phyloP scores from a whole-genome alignment of 129 eudicot species.

The Gnaphalium uliginosum region DNA sequence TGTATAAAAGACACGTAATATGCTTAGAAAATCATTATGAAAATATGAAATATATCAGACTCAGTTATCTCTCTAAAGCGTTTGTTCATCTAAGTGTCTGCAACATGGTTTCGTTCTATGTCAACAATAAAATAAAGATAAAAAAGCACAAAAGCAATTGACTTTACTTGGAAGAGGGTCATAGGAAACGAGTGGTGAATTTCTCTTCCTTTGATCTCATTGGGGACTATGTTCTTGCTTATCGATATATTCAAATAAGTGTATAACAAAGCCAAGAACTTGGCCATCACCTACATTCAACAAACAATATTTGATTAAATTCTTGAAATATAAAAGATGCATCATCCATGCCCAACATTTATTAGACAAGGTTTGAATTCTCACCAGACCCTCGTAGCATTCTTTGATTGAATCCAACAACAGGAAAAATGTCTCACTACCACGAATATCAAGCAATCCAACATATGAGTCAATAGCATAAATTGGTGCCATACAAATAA shows the following conservation, averaged over 20 bases:
- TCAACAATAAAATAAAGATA: neutral
- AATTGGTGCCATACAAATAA: slow-evolving; percentile 78
- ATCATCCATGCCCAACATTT: neutral
- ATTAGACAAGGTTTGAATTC: slow-evolving; percentile 12
- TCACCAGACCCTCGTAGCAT: slow-evolving; percentile 88
- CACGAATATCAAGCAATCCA: slow-evolving; percentile 71
- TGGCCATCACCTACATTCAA: slow-evolving; percentile 87
- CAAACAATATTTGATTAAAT: neutral
- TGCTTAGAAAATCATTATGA: too few relatives aligned
- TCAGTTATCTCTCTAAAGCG: too few relatives aligned
- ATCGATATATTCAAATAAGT: slow-evolving; percentile 94
- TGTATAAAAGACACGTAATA: too few relatives aligned
- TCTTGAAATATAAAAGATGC: neutral
- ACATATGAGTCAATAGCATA: slow-evolving; percentile 72
- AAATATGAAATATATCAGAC: too few relatives aligned
- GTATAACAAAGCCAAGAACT: slow-evolving; percentile 83
- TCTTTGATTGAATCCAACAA: slow-evolving; percentile 83
- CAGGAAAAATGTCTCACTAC: slow-evolving; percentile 70
- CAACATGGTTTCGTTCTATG: too few relatives aligned
- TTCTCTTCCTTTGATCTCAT: slow-evolving; percentile 95
- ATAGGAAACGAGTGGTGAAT: slow-evolving; percentile 95
- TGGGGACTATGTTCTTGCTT: slow-evolving; percentile 94
- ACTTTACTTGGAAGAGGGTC: slow-evolving; percentile 84
- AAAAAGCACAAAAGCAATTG: slow-evolving; percentile 1
- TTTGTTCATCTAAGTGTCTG: too few relatives aligned